Evolutionary conservation across 2,329 filamentous ascomycete genomes (phyloP), one percentile per base, ranked within the genome.

Genomic region (Boeremia exigua): DNA sequence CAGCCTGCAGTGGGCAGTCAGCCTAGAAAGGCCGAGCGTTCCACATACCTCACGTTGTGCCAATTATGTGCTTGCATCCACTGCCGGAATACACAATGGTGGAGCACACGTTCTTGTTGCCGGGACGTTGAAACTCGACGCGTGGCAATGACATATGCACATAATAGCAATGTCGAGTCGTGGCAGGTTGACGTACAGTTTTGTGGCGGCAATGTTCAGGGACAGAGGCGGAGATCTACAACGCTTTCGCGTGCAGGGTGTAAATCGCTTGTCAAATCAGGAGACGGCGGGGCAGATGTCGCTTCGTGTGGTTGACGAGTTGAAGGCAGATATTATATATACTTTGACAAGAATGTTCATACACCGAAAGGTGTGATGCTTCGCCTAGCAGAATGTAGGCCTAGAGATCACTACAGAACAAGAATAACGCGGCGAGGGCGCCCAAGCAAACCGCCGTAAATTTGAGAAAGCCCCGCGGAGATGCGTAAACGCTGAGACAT

Each of bases 301-400:
- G 34, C 6, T 30, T 27, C 1, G 42, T 33, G 28, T 14, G n/a
- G 15, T 27, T 48, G 15, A 54, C 27, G 44, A 48, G 15, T 43
- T 47, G 42, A 40, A 55, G 45, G 49, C 43, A 44, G 12, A 57
- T 65, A 63, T 59, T 67, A 66, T 68, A 66, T 68, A 58, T 67
- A 61, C 53, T 62, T 49, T 52, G 46, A 34, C 15, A 48, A 51
- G 44, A 56, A 51, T 65, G 47, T 56, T 61, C 58, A 51, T 56
- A 56, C 53, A 56, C 42, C 42, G 27, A 56, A 51, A 48, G 42
- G 36, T 51, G 47, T 43, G 51, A 48, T 56, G 56, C 59, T 62
- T 54, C 59, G 57, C 52, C 52, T 58, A 48, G 48, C 46, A 33
- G 25, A 17, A n/a, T 58, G 48, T 15, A 55, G 50, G 49, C 54